Evolutionary conservation across 2,329 filamentous ascomycete genomes (phyloP), one percentile per base, ranked within the genome.

Genomic region (Lasiodiplodia hormozganensis): DNA sequence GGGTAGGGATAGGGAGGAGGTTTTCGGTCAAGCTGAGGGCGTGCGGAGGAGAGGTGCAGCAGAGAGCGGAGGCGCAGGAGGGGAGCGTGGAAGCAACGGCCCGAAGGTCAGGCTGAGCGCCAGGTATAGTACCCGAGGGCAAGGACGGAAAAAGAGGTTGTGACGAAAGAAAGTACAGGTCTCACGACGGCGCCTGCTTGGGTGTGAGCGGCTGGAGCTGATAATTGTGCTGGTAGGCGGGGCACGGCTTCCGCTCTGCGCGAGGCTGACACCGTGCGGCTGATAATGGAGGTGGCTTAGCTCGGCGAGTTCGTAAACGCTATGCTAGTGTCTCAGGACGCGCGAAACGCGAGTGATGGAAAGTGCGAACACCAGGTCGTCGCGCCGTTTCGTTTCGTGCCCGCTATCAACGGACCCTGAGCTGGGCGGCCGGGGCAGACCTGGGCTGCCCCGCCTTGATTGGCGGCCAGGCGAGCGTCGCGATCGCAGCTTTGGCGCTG

Each of bases 41-140:
- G 72, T 72, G 70, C 69, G 74, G 67, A 69, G 73, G 72, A 76
- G 72, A 74, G 73, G 72, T 73, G 72, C 52, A 65, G 51, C 40
- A 43, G 49, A 54, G 58, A 69, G 73, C 76, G 76, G 73, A 74
- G 75, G 74, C 76, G 75, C 71, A 69, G 70, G 69, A 71, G 72
- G 71, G 74, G 73, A 38, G 69, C 38, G 43, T 23, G 69, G 68
- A 69, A 71, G 70, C 70, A 68, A 57, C 53, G 56, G 54, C 65
- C 66, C 56, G 56, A 52, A 54, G 34, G 54, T n/a, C 12, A 49
- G 40, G 58, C 52, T 47, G 47, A 16, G 18, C 12, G 38, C 53
- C 25, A 66, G 51, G 62, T 60, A 28, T 12, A 64, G 69, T 52
- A 40, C 51, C 57, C 49, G 53, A 68, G 57, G 49, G 28, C 28